Evolutionary conservation across 768 basidiomycete species (phyloP).

Genomic region (Pulveroboletus ravenelii): DNA sequence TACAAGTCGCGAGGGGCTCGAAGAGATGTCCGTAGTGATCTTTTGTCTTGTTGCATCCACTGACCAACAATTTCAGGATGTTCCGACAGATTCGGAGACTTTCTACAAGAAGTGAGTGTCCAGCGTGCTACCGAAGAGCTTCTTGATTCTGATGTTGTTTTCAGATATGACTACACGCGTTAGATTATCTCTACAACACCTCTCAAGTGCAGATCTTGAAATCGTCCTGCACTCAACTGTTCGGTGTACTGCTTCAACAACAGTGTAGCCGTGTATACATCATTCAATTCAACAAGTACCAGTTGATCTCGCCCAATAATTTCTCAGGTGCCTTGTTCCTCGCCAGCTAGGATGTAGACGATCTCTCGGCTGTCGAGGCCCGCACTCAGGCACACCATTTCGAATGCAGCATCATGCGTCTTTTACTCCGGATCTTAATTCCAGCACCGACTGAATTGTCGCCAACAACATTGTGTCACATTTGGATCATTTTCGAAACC

Average conservation of each 20-base stretch:
- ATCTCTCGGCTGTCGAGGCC: too few relatives aligned
- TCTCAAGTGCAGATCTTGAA: not conserved
- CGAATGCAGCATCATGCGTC: not conserved
- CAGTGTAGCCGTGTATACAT: constrained; percentile 2
- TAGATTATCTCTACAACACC: constrained; percentile 20
- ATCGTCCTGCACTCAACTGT: constrained; percentile 12
- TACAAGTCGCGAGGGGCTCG: constrained; percentile 60
- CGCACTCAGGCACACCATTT: not conserved
- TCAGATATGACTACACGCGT: constrained; percentile 48
- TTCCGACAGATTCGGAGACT: constrained; percentile 72
- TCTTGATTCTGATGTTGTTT: constrained; percentile 6
- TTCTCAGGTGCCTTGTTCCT: too few relatives aligned
- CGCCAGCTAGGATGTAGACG: too few relatives aligned
- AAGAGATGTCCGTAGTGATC: constrained; percentile 41
- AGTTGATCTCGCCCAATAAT: not conserved
- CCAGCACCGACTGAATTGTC: not conserved
- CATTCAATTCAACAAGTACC: constrained; percentile 6
- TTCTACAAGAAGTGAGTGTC: constrained; percentile 76
- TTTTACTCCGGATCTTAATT: not conserved
- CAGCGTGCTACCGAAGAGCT: not conserved
- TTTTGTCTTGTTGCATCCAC: not conserved
- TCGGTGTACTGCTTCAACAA: constrained; percentile 14
- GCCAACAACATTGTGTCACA: too few relatives aligned
- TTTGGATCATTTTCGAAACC: not conserved
- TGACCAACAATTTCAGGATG: constrained; percentile 34